phyloP scores from a whole-genome alignment of 371 early-diverging fungal genomes.

The Syncephalastrum racemosum region DNA sequence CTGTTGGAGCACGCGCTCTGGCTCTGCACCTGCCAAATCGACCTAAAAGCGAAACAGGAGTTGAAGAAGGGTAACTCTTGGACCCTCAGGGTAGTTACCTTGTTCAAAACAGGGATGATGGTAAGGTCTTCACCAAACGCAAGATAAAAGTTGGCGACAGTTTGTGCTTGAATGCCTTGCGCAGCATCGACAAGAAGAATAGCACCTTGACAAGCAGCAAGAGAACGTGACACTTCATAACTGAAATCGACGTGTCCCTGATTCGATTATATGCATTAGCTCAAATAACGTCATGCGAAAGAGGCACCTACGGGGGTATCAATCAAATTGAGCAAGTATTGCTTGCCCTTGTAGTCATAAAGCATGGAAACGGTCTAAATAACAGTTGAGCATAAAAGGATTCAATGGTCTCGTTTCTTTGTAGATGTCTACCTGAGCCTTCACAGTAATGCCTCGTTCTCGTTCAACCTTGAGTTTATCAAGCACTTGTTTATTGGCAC shows the following conservation, averaged over 20 bases:
- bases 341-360: slow-evolving; percentile 68
- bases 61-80: background rate
- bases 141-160: slow-evolving; percentile 94
- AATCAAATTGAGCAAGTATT: slow-evolving; percentile 83
- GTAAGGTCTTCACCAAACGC: slow-evolving; percentile 87
- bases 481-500: slow-evolving; percentile 85
- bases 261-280: slow-evolving; percentile 12
- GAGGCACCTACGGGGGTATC: slow-evolving; percentile 76
- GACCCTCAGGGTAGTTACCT: slow-evolving; percentile 38
- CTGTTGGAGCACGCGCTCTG: slow-evolving; percentile 72
- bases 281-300: background rate
- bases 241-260: slow-evolving; percentile 84
- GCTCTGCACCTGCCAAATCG: slow-evolving; percentile 90
- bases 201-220: slow-evolving; percentile 90
- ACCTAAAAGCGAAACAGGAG: slow-evolving; percentile 38
- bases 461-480: slow-evolving; percentile 95
- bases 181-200: slow-evolving; percentile 88
- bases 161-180: slow-evolving; percentile 94
- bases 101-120: slow-evolving; percentile 94
- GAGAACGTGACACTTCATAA: slow-evolving; percentile 91
- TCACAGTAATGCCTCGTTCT: slow-evolving; percentile 96
- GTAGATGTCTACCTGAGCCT: slow-evolving; percentile 78
- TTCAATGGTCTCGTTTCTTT: background rate
- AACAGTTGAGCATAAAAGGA: slow-evolving; percentile 8
- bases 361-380: slow-evolving; percentile 85